phyloP scores from a whole-genome alignment of 2,329 filamentous ascomycete species.

The Calonectria pteridis region DNA sequence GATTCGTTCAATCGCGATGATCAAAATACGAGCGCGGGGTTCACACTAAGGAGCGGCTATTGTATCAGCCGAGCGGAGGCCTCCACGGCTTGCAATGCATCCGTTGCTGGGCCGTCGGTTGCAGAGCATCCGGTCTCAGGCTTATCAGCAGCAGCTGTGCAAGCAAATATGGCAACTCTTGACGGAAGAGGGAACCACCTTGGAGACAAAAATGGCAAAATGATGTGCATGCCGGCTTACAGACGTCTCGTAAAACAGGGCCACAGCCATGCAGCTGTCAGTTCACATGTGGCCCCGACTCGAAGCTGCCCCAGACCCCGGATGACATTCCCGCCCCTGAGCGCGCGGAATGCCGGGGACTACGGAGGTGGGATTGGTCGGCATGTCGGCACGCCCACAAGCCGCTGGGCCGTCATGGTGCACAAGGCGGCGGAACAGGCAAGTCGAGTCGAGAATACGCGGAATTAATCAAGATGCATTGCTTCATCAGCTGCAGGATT shows the following conservation, averaged over 20 bases:
- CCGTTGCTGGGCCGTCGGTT: background rate
- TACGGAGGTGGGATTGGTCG: background rate
- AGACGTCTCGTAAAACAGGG: no score
- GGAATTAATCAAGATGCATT: background rate
- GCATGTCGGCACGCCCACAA: background rate
- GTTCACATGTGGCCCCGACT: background rate
- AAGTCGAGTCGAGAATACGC: background rate
- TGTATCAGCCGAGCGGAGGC: background rate
- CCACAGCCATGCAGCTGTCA: background rate
- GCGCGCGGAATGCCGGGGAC: background rate
- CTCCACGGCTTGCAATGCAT: background rate
- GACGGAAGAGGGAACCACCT: background rate
- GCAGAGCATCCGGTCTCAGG: background rate
- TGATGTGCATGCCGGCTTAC: no score
- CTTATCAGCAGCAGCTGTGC: background rate
- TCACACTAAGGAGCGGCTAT: background rate
- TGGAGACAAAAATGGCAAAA: no score
- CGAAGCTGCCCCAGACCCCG: background rate
- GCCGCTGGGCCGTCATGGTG: background rate
- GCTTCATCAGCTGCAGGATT: background rate
- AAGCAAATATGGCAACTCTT: background rate
- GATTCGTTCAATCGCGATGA: background rate
- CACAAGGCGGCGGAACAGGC: background rate
- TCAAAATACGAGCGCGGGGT: background rate
- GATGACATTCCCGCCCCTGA: background rate